Evolutionary conservation across 2,329 filamentous ascomycete genomes (phyloP), one percentile per base, ranked within the genome.

Genomic region (Hymenoscyphus fraxineus): DNA sequence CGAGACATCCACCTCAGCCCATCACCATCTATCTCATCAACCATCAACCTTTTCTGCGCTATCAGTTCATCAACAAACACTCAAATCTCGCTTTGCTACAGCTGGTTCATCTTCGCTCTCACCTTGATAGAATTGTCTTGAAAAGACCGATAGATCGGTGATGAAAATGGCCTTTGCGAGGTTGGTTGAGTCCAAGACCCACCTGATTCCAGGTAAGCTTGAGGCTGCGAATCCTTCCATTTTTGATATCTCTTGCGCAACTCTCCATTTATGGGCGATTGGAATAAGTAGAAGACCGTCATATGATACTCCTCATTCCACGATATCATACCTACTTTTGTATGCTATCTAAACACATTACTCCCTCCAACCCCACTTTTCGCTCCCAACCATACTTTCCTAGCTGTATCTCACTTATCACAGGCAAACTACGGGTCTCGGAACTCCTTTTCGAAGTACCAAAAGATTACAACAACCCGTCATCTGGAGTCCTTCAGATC

Each of bases 371-470:
- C 57, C 39, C 41, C 19, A 60, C 62, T n/a, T 9, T 58, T 51
- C 19, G 19, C 31, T 38, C 31, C 10, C 55, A 63, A 27, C 51
- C 51, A 39, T 27, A 27, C 27, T 27, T 27, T 27, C 27, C 1
- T 27, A 27, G 10, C 64, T 13, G 9, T 27, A 27, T 55, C 54
- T 56, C 54, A 19, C 39, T 56, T 16, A 38, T 15, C 32, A 22
- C 62, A 92, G 91, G 91, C 59, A 89, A 88, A 74, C 81, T 96
- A 57, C 82, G 85, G 66, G 84, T 96, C 67, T 90, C 90, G 2
- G 93, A 96, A 76, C 83, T 93, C 73, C 89, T 91, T 80, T 97
- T 97, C 77, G 84, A 91, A 69, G 92, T 96, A 10, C 92, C 93
- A 5, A 82, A 91, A 66, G 90, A 96, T 78, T 89, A 96, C 76